phyloP scores from a whole-genome alignment of 192 early-diverging fungal species.

The Umbelopsis ramanniana region DNA sequence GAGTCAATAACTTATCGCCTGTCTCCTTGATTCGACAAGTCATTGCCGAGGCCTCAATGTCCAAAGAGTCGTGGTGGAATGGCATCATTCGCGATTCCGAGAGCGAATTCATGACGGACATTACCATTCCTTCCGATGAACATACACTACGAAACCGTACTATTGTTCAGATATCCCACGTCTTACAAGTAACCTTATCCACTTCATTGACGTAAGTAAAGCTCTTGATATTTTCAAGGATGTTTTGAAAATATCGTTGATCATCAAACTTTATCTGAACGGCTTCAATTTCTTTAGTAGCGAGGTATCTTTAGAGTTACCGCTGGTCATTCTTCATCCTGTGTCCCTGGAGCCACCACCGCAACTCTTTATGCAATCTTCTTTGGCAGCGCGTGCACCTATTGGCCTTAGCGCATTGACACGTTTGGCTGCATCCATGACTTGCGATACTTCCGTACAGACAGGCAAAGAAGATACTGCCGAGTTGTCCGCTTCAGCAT shows the following conservation, averaged over 20 bases:
- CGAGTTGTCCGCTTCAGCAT: background rate
- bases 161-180: conserved; percentile 12
- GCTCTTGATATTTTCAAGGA: background rate
- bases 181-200: conserved; percentile 1
- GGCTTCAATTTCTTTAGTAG: background rate
- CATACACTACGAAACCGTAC: conserved; percentile 7
- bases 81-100: background rate
- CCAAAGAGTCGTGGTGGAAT: conserved; percentile 2
- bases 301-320: background rate
- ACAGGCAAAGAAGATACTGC: background rate
- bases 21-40: conserved; percentile 5
- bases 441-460: background rate
- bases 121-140: conserved; percentile 1
- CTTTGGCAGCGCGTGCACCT: background rate
- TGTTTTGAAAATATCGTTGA: background rate
- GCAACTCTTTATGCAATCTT: background rate
- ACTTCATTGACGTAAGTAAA: conserved; percentile 10
- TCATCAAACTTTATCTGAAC: too few species aligned
- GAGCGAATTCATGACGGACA: conserved; percentile 11
- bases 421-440: background rate
- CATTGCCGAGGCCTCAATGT: conserved; percentile 9
- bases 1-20: background rate
- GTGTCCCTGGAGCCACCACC: background rate
- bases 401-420: background rate
- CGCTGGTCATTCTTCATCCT: background rate